Evolutionary conservation across 129 eudicot genomes (phyloP).

Genomic region (Flaveria sonorensis): DNA sequence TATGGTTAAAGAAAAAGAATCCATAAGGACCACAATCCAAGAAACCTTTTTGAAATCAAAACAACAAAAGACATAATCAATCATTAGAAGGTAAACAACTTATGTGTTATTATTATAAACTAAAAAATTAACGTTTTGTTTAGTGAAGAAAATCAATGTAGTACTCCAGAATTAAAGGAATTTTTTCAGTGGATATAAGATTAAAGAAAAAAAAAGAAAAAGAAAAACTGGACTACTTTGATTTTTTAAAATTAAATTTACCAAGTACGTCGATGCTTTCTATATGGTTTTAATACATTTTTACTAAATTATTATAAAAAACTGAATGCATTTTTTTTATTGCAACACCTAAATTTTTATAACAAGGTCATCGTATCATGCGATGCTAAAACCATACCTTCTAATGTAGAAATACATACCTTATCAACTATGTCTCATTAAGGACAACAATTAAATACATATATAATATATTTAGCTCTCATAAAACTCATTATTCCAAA

Average conservation of each 20-base stretch:
- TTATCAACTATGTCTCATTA: too few relatives aligned
- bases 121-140: background rate
- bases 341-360: too few relatives aligned
- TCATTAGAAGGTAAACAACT: background rate
- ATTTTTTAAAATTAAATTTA: background rate
- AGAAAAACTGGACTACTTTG: background rate
- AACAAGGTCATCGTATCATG: too few relatives aligned
- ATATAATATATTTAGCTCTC: too few relatives aligned
- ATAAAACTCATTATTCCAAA: too few relatives aligned
- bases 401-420: too few relatives aligned
- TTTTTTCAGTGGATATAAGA: background rate
- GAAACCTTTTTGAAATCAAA: background rate
- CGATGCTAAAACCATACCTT: too few relatives aligned
- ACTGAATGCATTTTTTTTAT: too few relatives aligned
- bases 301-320: too few relatives aligned
- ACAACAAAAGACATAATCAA: background rate
- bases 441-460: too few relatives aligned
- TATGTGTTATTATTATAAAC: background rate
- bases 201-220: background rate
- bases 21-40: background rate
- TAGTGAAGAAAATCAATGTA: background rate
- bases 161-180: background rate
- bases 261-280: background rate
- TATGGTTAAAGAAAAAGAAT: background rate
- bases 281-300: too few relatives aligned